A percentile compares a stretch with the other conserved stretches of the same genome.
These are phyloP conservation scores for Aspergillus sp. DNA, from an alignment of 2,329 filamentous ascomycete genomes.

Conservation along the genomic window DNA sequence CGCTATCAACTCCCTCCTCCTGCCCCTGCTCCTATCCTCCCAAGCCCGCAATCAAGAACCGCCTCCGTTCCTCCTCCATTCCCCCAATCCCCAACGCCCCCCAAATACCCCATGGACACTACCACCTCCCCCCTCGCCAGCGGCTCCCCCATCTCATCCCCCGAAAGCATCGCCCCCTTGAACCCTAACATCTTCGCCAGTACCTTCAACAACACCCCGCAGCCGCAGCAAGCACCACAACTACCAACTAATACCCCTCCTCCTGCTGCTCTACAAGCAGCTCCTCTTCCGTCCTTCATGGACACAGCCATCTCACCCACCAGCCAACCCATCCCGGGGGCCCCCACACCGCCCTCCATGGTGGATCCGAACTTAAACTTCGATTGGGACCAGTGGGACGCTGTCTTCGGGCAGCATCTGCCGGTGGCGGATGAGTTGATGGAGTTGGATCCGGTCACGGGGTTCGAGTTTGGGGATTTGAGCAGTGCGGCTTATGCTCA, in stretches of 20 bases:
- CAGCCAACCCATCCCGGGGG: slow-evolving; percentile 16
- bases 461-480: slow-evolving; percentile 36
- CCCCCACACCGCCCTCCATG: slow-evolving; percentile 40
- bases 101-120: background rate
- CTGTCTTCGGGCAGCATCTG: slow-evolving; percentile 50
- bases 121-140: slow-evolving; percentile 8
- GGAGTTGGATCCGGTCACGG: slow-evolving; percentile 43
- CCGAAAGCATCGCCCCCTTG: slow-evolving; percentile 11
- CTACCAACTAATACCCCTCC: background rate
- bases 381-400: slow-evolving; percentile 54
- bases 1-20: slow-evolving; percentile 26
- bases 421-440: slow-evolving; percentile 47
- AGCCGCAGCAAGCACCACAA: background rate
- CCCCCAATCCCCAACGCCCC: slow-evolving; percentile 12
- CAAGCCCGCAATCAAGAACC: slow-evolving; percentile 5
- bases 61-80: slow-evolving; percentile 17
- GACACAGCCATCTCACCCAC: slow-evolving; percentile 23
- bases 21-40: slow-evolving; percentile 8
- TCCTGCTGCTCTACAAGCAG: background rate
- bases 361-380: slow-evolving; percentile 47
- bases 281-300: slow-evolving; percentile 26
- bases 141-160: slow-evolving; percentile 17
- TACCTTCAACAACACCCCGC: slow-evolving; percentile 9
- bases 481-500: slow-evolving; percentile 7
- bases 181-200: background rate